Evolutionary conservation across 2,329 filamentous ascomycete genomes (phyloP), one percentile per base, ranked within the genome.

Genomic region (Knufia petricola): DNA sequence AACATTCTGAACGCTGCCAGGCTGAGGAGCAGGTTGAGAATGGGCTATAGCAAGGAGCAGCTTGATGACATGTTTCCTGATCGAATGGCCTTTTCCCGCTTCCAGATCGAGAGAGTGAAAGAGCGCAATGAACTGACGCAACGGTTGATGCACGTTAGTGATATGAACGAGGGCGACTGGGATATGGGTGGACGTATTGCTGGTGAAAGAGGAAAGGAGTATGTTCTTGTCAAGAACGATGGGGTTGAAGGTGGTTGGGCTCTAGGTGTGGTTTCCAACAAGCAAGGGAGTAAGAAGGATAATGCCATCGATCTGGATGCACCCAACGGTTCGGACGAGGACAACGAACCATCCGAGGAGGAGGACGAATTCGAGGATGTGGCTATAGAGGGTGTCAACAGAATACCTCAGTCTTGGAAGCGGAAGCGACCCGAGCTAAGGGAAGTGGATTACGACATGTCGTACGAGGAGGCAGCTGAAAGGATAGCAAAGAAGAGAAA

Each of bases 21-120:
- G 52, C 64, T 98, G 52, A 76, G 92, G 49, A 95, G 87, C 64
- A 77, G 92, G 46, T 72, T 98, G 60, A 80, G 92, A 62, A 95
- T 98, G 90, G 92, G 92, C 0, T 78, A 95, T 59, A 94, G 87
- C 49, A 96, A 96, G 66, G 90, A 98, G 55, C 92, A 98, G 66
- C 69, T 98, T 12, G 89, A 96, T 57, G 79, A 76, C 39, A 98
- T 98, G 92, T 98, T 98, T 63, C 90, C 92, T 0, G 85, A 98
- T 63, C 81, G 92, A 21, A 95, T 98, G 88, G 92, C 84, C 0
- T 98, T 98, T 62, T 95, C 89, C 1, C 84, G 77, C 52, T 98
- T 98, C 61, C 92, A 98, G 66, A 95, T 98, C 50, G 92, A 96
- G 63, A 76, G 92, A 50, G 94, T 96, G 9, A 80, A 77, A 57